Conservation (phyloP, 2,329 filamentous ascomycete genomes). For the Penicillium sclerotiorum region DNA sequence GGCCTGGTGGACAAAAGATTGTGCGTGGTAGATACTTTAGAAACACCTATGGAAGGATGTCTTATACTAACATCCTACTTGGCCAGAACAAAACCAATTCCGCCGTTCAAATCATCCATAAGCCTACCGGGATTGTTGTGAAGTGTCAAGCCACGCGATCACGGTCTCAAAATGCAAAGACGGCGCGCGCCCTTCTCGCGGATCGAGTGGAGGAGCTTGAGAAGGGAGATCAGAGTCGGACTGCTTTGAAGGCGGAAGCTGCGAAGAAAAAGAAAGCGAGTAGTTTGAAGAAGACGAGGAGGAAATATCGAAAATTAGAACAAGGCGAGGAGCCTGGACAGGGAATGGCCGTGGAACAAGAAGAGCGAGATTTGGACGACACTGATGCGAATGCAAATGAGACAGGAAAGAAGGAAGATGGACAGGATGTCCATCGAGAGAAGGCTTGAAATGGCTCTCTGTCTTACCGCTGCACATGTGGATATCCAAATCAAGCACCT, state of each 20-base stretch:
- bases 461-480: too few species aligned
- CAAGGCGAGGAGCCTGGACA: constrained; percentile 15
- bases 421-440: too few species aligned
- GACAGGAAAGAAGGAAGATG: too few species aligned
- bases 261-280: constrained; percentile 66
- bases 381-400: too few species aligned
- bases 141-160: constrained; percentile 93
- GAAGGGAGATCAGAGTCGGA: constrained; percentile 75
- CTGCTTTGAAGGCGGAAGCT: constrained; percentile 76
- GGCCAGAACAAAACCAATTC: constrained; percentile 88
- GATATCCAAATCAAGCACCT: too few species aligned
- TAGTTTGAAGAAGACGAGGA: constrained; percentile 46
- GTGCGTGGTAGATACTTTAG: constrained; percentile 46
- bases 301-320: constrained; percentile 47
- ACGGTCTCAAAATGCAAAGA: constrained; percentile 81
- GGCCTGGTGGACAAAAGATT: constrained; percentile 95
- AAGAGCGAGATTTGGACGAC: neutral
- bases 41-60: neutral
- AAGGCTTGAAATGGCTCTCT: too few species aligned
- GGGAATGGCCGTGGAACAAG: neutral
- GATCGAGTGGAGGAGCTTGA: constrained; percentile 73
- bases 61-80: constrained; percentile 6
- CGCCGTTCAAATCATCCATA: constrained; percentile 88
- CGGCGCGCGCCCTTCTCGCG: constrained; percentile 76
- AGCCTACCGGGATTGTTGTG: constrained; percentile 86